A percentile compares a stretch with the other conserved stretches of the same genome.
Evolutionary conservation across 2,329 filamentous ascomycete species (phyloP).

Genomic region (Ophiostoma himal-ulmi): DNA sequence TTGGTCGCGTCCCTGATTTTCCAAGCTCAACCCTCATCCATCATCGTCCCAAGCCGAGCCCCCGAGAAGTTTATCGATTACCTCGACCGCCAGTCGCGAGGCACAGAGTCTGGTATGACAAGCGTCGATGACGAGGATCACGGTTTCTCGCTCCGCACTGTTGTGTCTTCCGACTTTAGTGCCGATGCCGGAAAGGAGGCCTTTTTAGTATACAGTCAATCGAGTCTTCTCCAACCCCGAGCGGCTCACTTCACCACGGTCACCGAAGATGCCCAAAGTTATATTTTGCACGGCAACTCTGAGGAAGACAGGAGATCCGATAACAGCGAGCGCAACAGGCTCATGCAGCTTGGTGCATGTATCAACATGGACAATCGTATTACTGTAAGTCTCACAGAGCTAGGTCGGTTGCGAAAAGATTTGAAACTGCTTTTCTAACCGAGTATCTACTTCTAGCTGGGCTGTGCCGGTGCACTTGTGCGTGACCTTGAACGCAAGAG

Average conservation of each 20-base stretch:
- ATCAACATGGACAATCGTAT: constrained; percentile 68
- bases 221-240: constrained; percentile 43
- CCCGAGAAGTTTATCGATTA: constrained; percentile 38
- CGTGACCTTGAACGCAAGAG: constrained; percentile 61
- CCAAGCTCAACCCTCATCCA: constrained; percentile 49
- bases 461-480: constrained; percentile 84
- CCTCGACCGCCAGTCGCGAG: constrained; percentile 27
- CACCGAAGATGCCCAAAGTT: constrained; percentile 34
- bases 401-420: not conserved
- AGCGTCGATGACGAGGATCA: not conserved
- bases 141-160: constrained; percentile 53
- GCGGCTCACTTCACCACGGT: constrained; percentile 51
- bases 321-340: constrained; percentile 54
- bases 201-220: constrained; percentile 54
- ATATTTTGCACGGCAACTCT: constrained; percentile 28
- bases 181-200: constrained; percentile 61
- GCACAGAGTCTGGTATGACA: not conserved
- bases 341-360: constrained; percentile 62
- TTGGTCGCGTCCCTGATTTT: constrained; percentile 57
- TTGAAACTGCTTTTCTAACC: not conserved
- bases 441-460: constrained; percentile 44
- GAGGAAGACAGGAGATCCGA: constrained; percentile 37
- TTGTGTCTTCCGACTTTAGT: constrained; percentile 67
- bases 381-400: constrained; percentile 47
- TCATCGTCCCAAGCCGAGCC: constrained; percentile 48